Evolutionary conservation across 192 early-diverging fungal genomes (phyloP).

Genomic region (Mortierella hygrophila): DNA sequence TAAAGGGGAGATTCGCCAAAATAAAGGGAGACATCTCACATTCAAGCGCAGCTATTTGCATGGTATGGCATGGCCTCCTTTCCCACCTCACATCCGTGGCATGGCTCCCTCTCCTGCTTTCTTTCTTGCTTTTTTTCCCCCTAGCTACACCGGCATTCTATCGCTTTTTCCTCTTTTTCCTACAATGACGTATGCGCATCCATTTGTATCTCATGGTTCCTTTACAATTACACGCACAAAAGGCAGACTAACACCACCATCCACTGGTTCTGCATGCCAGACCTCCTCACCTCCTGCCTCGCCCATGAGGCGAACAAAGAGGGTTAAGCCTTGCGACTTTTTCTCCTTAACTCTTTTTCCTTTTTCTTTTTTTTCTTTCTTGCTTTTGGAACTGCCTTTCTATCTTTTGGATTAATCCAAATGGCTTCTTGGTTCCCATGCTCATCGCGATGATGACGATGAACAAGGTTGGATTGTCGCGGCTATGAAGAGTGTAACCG

Average conservation of each 20-base stretch:
- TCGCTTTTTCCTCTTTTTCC: too few relatives aligned
- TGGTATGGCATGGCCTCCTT: not conserved
- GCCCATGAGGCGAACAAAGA: conserved; percentile 2
- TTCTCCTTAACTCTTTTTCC: not conserved
- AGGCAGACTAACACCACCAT: not conserved
- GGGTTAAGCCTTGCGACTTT: not conserved
- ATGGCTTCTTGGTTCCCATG: not conserved
- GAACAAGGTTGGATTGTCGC: not conserved
- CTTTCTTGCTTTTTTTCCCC: too few relatives aligned
- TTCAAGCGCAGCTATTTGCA: not conserved
- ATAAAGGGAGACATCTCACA: not conserved
- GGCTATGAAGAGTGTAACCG: not conserved
- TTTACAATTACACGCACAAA: not conserved
- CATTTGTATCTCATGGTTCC: too few relatives aligned
- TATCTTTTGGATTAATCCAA: not conserved
- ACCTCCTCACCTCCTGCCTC: conserved; percentile 9
- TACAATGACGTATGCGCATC: too few relatives aligned
- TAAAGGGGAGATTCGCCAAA: too few relatives aligned
- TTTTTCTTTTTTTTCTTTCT: not conserved
- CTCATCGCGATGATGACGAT: not conserved
- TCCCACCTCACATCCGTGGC: too few relatives aligned
- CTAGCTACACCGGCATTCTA: too few relatives aligned
- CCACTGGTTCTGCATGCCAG: not conserved
- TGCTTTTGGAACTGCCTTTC: not conserved
- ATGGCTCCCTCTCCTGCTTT: too few relatives aligned